These are phyloP conservation scores for Boletus subparvulus DNA, from an alignment of 768 basidiomycete genomes.

Conservation along the genomic window DNA sequence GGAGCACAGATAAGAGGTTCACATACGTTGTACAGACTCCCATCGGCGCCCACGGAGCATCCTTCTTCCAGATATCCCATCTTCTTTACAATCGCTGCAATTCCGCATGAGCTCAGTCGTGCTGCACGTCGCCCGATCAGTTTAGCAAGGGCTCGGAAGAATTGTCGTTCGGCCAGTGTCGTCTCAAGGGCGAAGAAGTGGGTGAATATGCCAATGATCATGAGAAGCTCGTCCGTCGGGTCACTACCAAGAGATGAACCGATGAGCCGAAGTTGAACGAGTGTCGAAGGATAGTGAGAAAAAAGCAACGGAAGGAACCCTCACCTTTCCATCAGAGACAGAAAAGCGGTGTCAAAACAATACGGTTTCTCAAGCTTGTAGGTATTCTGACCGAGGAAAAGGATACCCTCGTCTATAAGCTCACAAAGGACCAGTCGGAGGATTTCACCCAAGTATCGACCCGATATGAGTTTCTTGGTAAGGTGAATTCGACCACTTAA, in stretches of 20 bases:
- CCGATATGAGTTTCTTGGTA: slow-evolving; percentile 87
- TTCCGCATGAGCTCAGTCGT: slow-evolving; percentile 89
- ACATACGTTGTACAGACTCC: slow-evolving; percentile 89
- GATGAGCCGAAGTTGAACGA: neutral
- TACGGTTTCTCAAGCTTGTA: slow-evolving; percentile 97
- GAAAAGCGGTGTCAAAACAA: slow-evolving; percentile 93
- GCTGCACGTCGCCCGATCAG: slow-evolving; percentile 90
- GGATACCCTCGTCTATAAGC: slow-evolving; percentile 92
- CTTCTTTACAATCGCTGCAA: slow-evolving; percentile 94
- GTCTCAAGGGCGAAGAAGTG: slow-evolving; percentile 98
- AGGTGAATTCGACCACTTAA: neutral
- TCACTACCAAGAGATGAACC: slow-evolving; percentile 52
- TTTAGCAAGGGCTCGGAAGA: slow-evolving; percentile 92
- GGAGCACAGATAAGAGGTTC: neutral
- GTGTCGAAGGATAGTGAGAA: neutral
- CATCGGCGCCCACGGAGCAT: slow-evolving; percentile 88
- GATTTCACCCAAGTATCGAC: slow-evolving; percentile 95
- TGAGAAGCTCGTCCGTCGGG: slow-evolving; percentile 93
- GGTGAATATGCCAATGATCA: slow-evolving; percentile 95
- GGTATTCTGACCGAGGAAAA: slow-evolving; percentile 97
- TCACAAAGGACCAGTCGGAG: slow-evolving; percentile 93
- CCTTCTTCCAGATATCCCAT: slow-evolving; percentile 92
- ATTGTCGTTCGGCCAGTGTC: slow-evolving; percentile 92
- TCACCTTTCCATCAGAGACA: slow-evolving; percentile 94
- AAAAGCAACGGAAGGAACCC: neutral